Evolutionary conservation across 2,329 filamentous ascomycete species (phyloP).

Genomic region (Ceratocystis destructans): DNA sequence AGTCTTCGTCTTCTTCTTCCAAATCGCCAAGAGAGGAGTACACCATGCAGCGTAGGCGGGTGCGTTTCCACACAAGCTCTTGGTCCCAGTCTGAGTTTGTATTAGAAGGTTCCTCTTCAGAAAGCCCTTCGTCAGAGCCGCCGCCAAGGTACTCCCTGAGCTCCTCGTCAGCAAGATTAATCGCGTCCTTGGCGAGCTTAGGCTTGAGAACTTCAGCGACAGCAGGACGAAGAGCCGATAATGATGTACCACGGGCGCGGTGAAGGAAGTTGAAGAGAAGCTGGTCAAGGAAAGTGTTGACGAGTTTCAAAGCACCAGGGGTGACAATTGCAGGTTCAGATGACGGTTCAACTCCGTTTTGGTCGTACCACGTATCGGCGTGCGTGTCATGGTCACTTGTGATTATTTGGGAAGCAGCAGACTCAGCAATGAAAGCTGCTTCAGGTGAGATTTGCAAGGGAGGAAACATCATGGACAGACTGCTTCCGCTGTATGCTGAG

Average conservation of each 20-base stretch:
- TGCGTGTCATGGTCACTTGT: constrained; percentile 74
- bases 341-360: constrained; percentile 50
- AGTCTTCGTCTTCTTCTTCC: constrained; percentile 95
- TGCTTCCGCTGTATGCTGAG: constrained; percentile 43
- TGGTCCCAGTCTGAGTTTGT: constrained; percentile 58
- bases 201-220: constrained; percentile 79
- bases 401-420: constrained; percentile 82
- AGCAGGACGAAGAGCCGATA: constrained; percentile 63
- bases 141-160: constrained; percentile 75
- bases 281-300: constrained; percentile 90
- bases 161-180: constrained; percentile 72
- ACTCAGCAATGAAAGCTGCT: constrained; percentile 74
- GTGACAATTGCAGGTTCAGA: constrained; percentile 61
- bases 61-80: constrained; percentile 89
- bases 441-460: constrained; percentile 57
- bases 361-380: constrained; percentile 54
- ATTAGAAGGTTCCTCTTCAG: constrained; percentile 38
- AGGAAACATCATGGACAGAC: constrained; percentile 48
- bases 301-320: constrained; percentile 54
- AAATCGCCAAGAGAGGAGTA: constrained; percentile 93
- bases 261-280: constrained; percentile 83
- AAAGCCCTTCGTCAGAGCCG: constrained; percentile 58
- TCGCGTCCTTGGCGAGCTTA: constrained; percentile 72
- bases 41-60: constrained; percentile 89
- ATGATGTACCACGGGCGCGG: constrained; percentile 60